Percentiles rank a stretch among this genome's conserved stretches.
Evolutionary conservation across 768 basidiomycete genomes (phyloP).

Genomic region (Naganishia vishniacii): DNA sequence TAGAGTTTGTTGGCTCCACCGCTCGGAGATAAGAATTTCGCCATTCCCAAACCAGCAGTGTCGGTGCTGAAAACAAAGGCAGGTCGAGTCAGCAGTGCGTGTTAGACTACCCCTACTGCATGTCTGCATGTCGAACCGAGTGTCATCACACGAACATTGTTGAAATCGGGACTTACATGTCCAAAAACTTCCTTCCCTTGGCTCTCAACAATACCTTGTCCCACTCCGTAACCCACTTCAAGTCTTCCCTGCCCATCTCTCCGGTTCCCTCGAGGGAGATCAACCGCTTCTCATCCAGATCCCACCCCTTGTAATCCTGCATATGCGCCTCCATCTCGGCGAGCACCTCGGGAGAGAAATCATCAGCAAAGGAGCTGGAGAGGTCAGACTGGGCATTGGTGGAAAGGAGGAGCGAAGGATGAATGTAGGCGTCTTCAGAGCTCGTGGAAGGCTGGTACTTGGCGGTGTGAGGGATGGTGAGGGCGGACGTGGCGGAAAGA

Average conservation of each 20-base stretch:
- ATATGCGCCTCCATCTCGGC: conserved; percentile 17
- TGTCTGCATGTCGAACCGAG: too few species aligned
- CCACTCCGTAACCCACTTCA: conserved; percentile 79
- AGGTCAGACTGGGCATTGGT: neutral
- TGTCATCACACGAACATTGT: too few species aligned
- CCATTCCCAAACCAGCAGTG: conserved; percentile 52
- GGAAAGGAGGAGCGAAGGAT: conserved; percentile 22
- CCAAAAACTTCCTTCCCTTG: conserved; percentile 75
- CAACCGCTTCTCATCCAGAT: conserved; percentile 24
- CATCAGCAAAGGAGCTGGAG: neutral
- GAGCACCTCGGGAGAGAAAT: neutral
- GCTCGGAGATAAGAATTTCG: conserved; percentile 37
- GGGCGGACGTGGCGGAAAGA: conserved; percentile 4
- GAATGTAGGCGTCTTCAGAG: conserved; percentile 7
- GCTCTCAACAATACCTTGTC: conserved; percentile 82
- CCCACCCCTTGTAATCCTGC: conserved; percentile 21
- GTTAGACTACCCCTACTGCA: too few species aligned
- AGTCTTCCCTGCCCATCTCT: conserved; percentile 49
- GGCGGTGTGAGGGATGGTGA: conserved; percentile 9
- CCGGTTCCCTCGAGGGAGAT: conserved; percentile 7
- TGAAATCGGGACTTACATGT: conserved; percentile 55
- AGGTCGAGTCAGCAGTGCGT: neutral
- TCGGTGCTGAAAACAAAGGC: conserved; percentile 58
- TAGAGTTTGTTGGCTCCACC: conserved; percentile 33
- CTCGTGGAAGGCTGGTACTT: neutral